Evolutionary conservation across 1,284 basidiomycete species (phyloP).

Genomic region (Fomitopsis palustris): DNA sequence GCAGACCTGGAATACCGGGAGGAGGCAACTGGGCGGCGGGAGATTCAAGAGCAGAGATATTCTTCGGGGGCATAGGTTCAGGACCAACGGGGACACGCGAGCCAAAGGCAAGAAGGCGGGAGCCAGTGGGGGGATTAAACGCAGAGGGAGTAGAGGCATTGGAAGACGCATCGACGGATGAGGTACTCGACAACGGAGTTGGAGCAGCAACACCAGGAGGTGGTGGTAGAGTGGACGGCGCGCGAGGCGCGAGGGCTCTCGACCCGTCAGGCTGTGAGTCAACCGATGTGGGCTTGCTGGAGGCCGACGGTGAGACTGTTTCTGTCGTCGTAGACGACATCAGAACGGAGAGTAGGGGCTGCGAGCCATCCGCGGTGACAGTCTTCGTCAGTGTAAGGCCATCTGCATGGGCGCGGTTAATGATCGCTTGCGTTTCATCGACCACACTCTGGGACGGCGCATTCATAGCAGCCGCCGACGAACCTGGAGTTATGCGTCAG

Average conservation of each 20-base stretch:
- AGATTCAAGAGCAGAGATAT: constrained; percentile 1
- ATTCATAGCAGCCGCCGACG: neutral
- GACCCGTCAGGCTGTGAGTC: constrained; percentile 23
- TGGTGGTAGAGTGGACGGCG: constrained; percentile 30
- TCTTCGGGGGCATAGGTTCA: constrained; percentile 5
- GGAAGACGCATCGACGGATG: constrained; percentile 14
- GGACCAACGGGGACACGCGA: constrained; percentile 38
- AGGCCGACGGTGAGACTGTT: constrained; percentile 5
- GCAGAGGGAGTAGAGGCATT: constrained; percentile 24
- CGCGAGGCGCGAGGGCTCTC: constrained; percentile 32
- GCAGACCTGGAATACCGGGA: constrained; percentile 13
- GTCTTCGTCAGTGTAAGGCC: neutral
- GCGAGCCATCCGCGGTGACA: constrained; percentile 4
- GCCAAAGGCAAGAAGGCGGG: constrained; percentile 66
- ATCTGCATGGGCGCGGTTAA: neutral
- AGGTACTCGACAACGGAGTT: constrained; percentile 11
- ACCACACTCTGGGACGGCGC: neutral
- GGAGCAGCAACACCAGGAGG: constrained; percentile 21
- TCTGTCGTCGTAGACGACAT: constrained; percentile 5
- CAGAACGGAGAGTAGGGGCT: constrained; percentile 3
- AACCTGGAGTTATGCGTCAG: neutral
- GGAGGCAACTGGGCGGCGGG: constrained; percentile 11
- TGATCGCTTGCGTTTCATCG: neutral
- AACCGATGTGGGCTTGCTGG: constrained; percentile 19
- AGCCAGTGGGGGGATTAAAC: constrained; percentile 66